phyloP scores from a whole-genome alignment of 805 yeast genomes.

The Phaffomyces opuntiae region DNA sequence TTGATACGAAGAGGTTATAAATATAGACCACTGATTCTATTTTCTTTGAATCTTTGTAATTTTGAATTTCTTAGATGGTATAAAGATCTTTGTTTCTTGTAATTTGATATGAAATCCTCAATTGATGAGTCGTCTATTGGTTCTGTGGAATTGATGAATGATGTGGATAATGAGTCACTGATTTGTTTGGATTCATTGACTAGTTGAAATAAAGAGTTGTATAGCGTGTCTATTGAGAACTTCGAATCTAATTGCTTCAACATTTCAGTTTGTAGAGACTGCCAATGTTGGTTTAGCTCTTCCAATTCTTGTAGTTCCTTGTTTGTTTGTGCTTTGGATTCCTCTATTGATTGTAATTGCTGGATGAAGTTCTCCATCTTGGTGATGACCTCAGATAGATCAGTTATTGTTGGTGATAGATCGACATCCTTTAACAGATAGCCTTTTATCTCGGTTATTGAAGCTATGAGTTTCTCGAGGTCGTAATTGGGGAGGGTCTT shows the following conservation, averaged over 20 bases:
- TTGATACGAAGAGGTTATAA: constrained; percentile 41
- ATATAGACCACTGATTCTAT: constrained; percentile 18
- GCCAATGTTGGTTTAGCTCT: constrained; percentile 26
- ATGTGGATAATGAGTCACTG: constrained; percentile 27
- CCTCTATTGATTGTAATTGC: constrained; percentile 22
- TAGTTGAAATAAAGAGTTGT: constrained; percentile 23
- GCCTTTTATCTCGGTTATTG: constrained; percentile 22
- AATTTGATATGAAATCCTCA: constrained; percentile 33
- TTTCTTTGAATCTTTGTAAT: constrained; percentile 36
- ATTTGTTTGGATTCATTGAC: constrained; percentile 27
- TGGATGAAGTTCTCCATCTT: constrained; percentile 22
- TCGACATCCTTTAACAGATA: constrained; percentile 22
- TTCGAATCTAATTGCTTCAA: constrained; percentile 24
- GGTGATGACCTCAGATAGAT: constrained; percentile 21
- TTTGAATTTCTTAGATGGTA: constrained; percentile 42
- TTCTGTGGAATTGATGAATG: constrained; percentile 21
- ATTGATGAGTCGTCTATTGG: constrained; percentile 26
- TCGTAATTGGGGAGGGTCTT: constrained; percentile 16
- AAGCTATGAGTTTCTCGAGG: constrained; percentile 16
- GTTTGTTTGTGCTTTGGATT: constrained; percentile 21
- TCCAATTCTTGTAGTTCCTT: constrained; percentile 5
- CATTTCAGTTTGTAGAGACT: constrained; percentile 29
- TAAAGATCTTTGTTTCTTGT: constrained; percentile 32
- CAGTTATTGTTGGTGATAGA: constrained; percentile 18
- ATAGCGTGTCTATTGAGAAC: constrained; percentile 30